A percentile compares a stretch with the other conserved stretches of the same genome.
phyloP scores from a whole-genome alignment of 768 basidiomycete species.

The Lactarius sp. region DNA sequence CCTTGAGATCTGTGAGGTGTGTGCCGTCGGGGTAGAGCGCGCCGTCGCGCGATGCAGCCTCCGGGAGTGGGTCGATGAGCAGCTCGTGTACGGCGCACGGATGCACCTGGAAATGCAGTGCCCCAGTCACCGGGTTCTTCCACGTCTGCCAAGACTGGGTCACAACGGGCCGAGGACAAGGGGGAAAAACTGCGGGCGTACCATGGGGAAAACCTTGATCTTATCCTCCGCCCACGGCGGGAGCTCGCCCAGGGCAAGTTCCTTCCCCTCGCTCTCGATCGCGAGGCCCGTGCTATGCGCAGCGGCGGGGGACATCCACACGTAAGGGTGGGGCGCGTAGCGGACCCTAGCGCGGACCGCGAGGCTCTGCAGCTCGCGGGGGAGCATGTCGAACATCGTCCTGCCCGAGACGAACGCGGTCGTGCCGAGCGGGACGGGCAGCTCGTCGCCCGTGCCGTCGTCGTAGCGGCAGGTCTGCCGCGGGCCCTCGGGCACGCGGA shows the following conservation, averaged over 20 bases:
- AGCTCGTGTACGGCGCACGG: slow-evolving; percentile 70
- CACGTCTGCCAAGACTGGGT: slow-evolving; percentile 48
- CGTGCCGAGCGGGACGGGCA: slow-evolving; percentile 75
- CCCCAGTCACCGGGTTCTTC: slow-evolving; percentile 87
- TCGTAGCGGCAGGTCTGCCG: slow-evolving; percentile 68
- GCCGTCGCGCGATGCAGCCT: slow-evolving; percentile 48
- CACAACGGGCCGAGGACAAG: not conserved
- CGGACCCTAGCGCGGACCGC: slow-evolving; percentile 68
- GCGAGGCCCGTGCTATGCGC: slow-evolving; percentile 74
- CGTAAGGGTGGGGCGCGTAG: slow-evolving; percentile 82
- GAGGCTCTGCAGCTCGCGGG: slow-evolving; percentile 63
- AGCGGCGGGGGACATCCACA: slow-evolving; percentile 77
- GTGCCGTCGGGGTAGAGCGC: slow-evolving; percentile 83
- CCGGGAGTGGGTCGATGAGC: slow-evolving; percentile 67
- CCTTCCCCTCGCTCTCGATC: slow-evolving; percentile 69
- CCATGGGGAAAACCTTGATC: slow-evolving; percentile 67
- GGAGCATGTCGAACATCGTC: slow-evolving; percentile 76
- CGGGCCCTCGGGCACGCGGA: slow-evolving; percentile 61
- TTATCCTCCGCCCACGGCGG: slow-evolving; percentile 79
- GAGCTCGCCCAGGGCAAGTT: slow-evolving; percentile 59
- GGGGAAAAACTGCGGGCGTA: slow-evolving; percentile 28
- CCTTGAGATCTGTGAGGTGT: slow-evolving; percentile 63
- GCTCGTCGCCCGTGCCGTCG: slow-evolving; percentile 78
- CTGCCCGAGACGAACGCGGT: slow-evolving; percentile 77
- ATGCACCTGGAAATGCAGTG: slow-evolving; percentile 86